These are phyloP conservation scores for Dichotomocladium elegans DNA, from an alignment of 371 early-diverging fungal genomes.

Conservation along the genomic window DNA sequence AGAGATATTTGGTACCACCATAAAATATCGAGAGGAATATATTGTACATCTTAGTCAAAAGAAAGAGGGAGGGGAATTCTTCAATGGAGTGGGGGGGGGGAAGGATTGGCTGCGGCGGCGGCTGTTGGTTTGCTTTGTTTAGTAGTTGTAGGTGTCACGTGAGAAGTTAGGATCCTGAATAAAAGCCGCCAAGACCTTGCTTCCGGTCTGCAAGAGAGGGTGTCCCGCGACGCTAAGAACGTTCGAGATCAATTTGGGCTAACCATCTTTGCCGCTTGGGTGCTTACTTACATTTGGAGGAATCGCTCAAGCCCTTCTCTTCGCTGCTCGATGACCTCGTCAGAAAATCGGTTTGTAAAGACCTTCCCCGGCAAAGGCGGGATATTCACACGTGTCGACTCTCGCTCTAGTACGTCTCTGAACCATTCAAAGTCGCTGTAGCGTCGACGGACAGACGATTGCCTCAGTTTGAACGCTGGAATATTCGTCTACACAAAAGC, in stretches of 20 bases:
- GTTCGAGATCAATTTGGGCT: background rate
- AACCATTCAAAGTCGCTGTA: constrained; percentile 99
- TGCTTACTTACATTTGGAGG: constrained; percentile 82
- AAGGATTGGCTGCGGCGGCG: too few species aligned
- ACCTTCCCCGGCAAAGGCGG: constrained; percentile 97
- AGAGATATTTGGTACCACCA: too few species aligned
- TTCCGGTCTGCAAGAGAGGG: constrained; percentile 95
- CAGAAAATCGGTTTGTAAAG: constrained; percentile 91
- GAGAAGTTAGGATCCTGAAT: constrained; percentile 90
- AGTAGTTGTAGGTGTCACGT: constrained; percentile 71
- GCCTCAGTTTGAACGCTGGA: constrained; percentile 90
- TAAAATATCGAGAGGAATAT: too few species aligned
- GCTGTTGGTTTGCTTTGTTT: too few species aligned
- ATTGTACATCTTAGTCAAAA: too few species aligned
- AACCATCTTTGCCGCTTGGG: background rate
- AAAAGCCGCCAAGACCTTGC: constrained; percentile 91
- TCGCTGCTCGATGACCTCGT: constrained; percentile 92
- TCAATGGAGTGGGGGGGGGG: too few species aligned
- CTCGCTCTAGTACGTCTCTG: constrained; percentile 88
- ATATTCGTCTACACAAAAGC: constrained; percentile 82
- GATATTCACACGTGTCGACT: constrained; percentile 89
- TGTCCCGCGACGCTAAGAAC: constrained; percentile 84
- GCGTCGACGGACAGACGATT: constrained; percentile 84
- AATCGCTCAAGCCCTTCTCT: constrained; percentile 92
- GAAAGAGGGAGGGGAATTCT: too few species aligned